Base-by-base conservation (phyloP, 257 asterid genomes). In the Solanum etuberosum region DNA sequence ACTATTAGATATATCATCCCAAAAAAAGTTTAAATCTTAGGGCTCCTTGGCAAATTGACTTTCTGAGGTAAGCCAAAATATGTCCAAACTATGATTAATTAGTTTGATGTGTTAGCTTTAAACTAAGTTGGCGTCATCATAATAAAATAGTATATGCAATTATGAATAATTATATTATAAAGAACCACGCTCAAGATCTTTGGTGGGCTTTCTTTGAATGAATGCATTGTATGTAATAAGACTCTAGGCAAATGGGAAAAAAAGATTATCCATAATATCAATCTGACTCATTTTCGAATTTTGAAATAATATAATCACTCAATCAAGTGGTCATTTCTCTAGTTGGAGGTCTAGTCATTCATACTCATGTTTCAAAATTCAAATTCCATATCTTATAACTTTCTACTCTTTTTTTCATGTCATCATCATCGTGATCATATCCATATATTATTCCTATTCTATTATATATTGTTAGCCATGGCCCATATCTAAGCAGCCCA, bases 271-370 rank as follows among this genome's bases (percentile, higher is more conserved):
- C 65, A 82, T 38, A 83, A 37, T 87, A 34, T 16, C 68, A 21
- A 9, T 46, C 67, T 29, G 85, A 46, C 29, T 80, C 85, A 46
- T 29, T 43, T 29, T 80, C 3, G 42, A 80, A 80, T 46, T 80
- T 80, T 80, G 42, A 46, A 80, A 46, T 80, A 29, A 43, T 29
- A 29, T 46, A 80, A 80, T 80, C 67, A 38, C 40, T 80, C 5
- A 2, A 80, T 46, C 42, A 38, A 46, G 54, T 61, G 85, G 83
- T 83, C 76, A 35, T 85, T 46, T 89, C 51, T 87, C 86, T 89
- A 85, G 78, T 88, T 86, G 88, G 54, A 84, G 43, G 86, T 93
- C 92, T 91, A 91, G 90, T 93, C 94, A 91, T 46, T 46, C 85
- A 80, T 46, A 80, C 42, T 46, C 67, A 16, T 18, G 42, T 80